phyloP scores from a whole-genome alignment of 176 grass and related monocot species.

The Hyparrhenia diplandra region DNA sequence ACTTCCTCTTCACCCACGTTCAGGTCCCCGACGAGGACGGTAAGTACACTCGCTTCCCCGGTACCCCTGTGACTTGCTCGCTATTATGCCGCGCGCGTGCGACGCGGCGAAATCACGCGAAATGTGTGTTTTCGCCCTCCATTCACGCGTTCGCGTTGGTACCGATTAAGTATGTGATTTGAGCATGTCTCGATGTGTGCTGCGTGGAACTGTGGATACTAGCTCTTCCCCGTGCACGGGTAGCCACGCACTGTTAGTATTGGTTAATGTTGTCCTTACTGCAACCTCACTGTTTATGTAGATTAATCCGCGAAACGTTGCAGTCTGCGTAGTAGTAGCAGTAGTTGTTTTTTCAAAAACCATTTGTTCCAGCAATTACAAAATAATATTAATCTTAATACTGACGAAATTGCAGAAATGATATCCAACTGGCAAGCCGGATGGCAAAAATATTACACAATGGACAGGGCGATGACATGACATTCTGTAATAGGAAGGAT shows the following conservation, averaged over 20 bases:
- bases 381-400: background rate
- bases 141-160: background rate
- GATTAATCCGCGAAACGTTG: background rate
- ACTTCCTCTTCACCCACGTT: slow-evolving; percentile 79
- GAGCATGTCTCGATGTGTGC: background rate
- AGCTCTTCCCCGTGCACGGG: background rate
- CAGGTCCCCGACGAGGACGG: slow-evolving; percentile 95
- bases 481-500: background rate
- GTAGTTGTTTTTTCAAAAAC: background rate
- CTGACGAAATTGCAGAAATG: background rate
- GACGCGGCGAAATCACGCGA: background rate
- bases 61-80: background rate
- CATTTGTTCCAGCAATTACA: background rate
- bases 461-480: background rate
- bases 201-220: background rate
- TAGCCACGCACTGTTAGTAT: background rate
- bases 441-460: background rate
- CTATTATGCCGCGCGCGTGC: background rate
- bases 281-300: background rate
- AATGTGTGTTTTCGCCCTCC: slow-evolving; percentile 11
- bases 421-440: background rate
- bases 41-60: background rate
- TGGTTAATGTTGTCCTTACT: background rate
- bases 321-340: background rate
- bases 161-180: slow-evolving; percentile 1